Base-by-base conservation (phyloP, 768 basidiomycete genomes). In the Pholiota conissans region DNA sequence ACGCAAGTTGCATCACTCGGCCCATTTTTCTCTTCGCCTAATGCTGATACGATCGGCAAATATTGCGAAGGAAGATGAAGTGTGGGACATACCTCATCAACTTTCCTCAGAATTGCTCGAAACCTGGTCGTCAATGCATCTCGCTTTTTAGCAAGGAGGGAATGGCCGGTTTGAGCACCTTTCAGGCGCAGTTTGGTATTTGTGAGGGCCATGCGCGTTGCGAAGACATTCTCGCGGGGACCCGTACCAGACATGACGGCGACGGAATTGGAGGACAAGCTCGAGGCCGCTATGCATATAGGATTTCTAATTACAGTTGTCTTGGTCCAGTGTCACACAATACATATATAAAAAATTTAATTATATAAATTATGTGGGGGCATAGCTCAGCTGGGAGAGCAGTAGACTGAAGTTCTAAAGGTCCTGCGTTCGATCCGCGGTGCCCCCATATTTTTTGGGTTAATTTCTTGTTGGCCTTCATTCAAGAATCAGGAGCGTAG, bases 21-120 rank as follows among this genome's bases (percentile, higher is more conserved):
- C 97, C 97, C 97, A 98, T 99, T 77, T 98, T 95, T 58, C 95
- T 85, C 73, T 99, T 99, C 9, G 97, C 96, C 95, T 98, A 62
- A 59, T 60, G 55, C 63, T 71, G 51, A 58, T 62, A 54, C 61
- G 57, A 63, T 72, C 46, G 69, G 57, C 53, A 64, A 37, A 62
- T 54, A 46, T 46, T 46, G 49, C 24, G 6, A 24, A 47, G 6
- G 37, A 11, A 16, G 48, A 35, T n/a, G 52, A 57, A 57, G 24
- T 48, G 27, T 30, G 22, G 35, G 22, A 59, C 75, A 62, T 63
- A 95, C 95, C 80, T 99, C 97, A 68, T 98, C 95, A n/a, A 99
- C 96, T 74, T 97, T 98, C 72, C 80, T 86, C 59, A 98, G 77
- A 70, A 99, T 99, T 27, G 91, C 85, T 57, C 97, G 83, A 79